Evolutionary conservation across 2,329 filamentous ascomycete genomes (phyloP).

Genomic region (Trichoderma atroviride): DNA sequence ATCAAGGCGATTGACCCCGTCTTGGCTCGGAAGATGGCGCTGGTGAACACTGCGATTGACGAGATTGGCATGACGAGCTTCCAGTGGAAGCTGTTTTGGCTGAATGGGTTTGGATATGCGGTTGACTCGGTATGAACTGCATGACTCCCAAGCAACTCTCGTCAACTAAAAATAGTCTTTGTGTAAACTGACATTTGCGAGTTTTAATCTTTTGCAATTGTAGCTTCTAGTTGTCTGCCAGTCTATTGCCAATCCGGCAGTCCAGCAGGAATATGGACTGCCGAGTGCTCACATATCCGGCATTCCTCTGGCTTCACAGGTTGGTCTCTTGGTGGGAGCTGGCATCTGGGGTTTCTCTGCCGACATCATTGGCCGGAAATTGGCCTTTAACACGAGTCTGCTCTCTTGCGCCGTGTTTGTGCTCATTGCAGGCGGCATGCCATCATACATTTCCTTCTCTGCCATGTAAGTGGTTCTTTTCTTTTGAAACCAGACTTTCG

Average conservation of each 20-base stretch:
- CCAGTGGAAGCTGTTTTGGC: slow-evolving; percentile 27
- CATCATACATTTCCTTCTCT: slow-evolving; percentile 25
- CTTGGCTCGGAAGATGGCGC: slow-evolving; percentile 26
- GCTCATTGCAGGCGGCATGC: slow-evolving; percentile 26
- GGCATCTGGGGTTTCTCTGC: slow-evolving; percentile 28
- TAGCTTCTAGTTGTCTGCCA: slow-evolving; percentile 25
- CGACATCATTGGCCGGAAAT: slow-evolving; percentile 27
- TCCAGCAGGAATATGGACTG: slow-evolving; percentile 25
- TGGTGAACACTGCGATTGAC: slow-evolving; percentile 26
- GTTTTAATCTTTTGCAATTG: neutral
- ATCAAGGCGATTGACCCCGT: slow-evolving; percentile 24
- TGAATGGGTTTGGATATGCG: slow-evolving; percentile 25
- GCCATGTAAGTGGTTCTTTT: slow-evolving; percentile 16
- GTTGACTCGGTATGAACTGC: slow-evolving; percentile 19
- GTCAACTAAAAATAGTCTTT: accelerated
- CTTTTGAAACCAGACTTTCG: neutral
- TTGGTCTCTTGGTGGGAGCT: slow-evolving; percentile 27
- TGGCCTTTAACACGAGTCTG: slow-evolving; percentile 27
- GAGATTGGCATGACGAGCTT: slow-evolving; percentile 27
- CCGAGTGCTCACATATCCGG: slow-evolving; percentile 24
- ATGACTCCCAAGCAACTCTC: neutral
- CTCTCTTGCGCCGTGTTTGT: slow-evolving; percentile 27
- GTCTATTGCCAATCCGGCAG: slow-evolving; percentile 23
- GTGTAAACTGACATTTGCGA: neutral
- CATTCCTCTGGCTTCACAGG: slow-evolving; percentile 24